A percentile compares a stretch with the other conserved stretches of the same genome.
phyloP scores from a whole-genome alignment of 805 yeast species.

The Huiozyma sinensis region DNA sequence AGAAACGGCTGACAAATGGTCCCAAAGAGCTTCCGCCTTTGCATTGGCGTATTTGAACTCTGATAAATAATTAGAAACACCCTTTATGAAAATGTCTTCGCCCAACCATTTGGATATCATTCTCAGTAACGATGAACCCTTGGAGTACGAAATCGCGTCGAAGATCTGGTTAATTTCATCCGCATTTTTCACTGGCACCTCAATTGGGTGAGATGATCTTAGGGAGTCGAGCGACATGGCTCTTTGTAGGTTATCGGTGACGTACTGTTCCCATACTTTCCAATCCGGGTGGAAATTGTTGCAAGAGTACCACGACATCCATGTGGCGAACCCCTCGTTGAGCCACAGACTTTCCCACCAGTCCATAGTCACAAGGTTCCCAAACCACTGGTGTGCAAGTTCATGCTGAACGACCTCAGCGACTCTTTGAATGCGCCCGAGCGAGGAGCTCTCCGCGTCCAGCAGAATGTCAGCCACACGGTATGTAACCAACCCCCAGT shows the following conservation, averaged over 20 bases:
- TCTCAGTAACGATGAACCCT: conserved; percentile 69
- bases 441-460: conserved; percentile 60
- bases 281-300: conserved; percentile 70
- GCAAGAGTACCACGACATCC: conserved; percentile 84
- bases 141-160: conserved; percentile 73
- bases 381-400: conserved; percentile 89
- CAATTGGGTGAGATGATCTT: conserved; percentile 78
- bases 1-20: conserved; percentile 53
- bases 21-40: conserved; percentile 68
- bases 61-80: conserved; percentile 68
- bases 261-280: conserved; percentile 81
- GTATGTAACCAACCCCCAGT: conserved; percentile 72
- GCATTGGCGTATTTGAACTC: conserved; percentile 73
- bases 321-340: conserved; percentile 83
- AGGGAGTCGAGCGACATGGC: conserved; percentile 69
- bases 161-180: conserved; percentile 77
- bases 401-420: conserved; percentile 84
- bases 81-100: conserved; percentile 63
- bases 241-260: conserved; percentile 61
- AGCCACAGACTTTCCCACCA: conserved; percentile 90
- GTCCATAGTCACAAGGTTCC: conserved; percentile 82
- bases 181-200: conserved; percentile 69
- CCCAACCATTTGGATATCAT: conserved; percentile 77
- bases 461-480: conserved; percentile 65
- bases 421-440: conserved; percentile 57